phyloP scores from a whole-genome alignment of 768 basidiomycete genomes.

The Rhizopogon vulgaris region DNA sequence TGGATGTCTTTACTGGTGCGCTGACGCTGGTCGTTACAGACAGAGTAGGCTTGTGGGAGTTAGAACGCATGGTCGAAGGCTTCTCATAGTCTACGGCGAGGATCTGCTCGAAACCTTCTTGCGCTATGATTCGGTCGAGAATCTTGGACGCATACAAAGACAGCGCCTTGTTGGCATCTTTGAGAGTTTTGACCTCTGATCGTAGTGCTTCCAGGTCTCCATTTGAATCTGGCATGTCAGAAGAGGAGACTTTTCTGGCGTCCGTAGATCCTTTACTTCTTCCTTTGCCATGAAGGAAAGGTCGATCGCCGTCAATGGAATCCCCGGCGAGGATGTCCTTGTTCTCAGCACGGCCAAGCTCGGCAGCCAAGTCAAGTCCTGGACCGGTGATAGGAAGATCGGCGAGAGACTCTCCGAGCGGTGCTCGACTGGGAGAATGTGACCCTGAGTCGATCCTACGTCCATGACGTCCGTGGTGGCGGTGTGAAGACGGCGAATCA shows the following conservation, averaged over 20 bases:
- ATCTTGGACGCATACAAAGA: constrained; percentile 97
- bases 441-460: constrained; percentile 52
- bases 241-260: constrained; percentile 26
- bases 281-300: constrained; percentile 36
- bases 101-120: constrained; percentile 96
- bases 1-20: constrained; percentile 17
- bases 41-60: constrained; percentile 26
- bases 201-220: constrained; percentile 56
- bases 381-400: constrained; percentile 85
- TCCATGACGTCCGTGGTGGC: constrained; percentile 36
- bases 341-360: constrained; percentile 87
- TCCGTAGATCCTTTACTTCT: constrained; percentile 35
- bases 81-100: constrained; percentile 88
- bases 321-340: constrained; percentile 68
- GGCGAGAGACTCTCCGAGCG: constrained; percentile 76
- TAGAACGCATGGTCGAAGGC: constrained; percentile 41
- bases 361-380: constrained; percentile 85
- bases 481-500: constrained; percentile 34
- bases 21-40: constrained; percentile 20
- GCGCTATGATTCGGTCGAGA: constrained; percentile 92
- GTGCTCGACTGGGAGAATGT: constrained; percentile 35
- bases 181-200: constrained; percentile 84
- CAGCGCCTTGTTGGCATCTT: constrained; percentile 93
- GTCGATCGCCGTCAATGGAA: constrained; percentile 45
- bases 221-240: constrained; percentile 37